These are phyloP conservation scores for Colletotrichum tamarilloi DNA, from an alignment of 2,329 filamentous ascomycete species.

Conservation along the genomic window DNA sequence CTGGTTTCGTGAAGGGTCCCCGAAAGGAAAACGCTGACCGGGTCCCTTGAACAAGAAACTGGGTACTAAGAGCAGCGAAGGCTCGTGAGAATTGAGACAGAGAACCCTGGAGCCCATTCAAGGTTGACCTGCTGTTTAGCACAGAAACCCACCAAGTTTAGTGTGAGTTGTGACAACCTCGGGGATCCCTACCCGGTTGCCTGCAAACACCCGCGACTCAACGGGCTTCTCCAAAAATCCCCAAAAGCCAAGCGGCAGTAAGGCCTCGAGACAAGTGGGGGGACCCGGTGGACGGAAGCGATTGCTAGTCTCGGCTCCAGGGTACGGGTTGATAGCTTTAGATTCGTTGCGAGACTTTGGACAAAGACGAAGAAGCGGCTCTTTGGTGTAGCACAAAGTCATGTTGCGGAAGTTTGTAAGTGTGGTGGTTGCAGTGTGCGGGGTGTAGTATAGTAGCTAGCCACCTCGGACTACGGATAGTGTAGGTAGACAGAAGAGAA, in stretches of 20 bases:
- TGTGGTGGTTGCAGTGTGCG: conserved; percentile 16
- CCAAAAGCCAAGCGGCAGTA: conserved; percentile 1
- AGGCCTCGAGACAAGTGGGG: conserved; percentile 1
- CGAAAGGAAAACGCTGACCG: neutral
- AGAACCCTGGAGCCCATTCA: conserved; percentile 1
- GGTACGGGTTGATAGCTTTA: neutral
- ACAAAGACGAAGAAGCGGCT: neutral
- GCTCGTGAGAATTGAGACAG: neutral
- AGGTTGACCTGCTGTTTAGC: conserved; percentile 20
- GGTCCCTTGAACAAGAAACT: neutral
- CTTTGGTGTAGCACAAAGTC: conserved; percentile 2
- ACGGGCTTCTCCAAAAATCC: conserved; percentile 13
- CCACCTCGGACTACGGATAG: neutral
- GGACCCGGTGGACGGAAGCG: neutral
- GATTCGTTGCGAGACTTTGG: neutral
- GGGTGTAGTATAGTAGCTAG: conserved; percentile 4
- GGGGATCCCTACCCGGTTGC: conserved; percentile 10
- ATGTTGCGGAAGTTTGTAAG: neutral
- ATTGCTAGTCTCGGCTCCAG: neutral
- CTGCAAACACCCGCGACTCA: neutral
- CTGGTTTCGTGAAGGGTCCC: neutral
- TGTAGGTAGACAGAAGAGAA: neutral
- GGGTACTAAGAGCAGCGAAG: neutral
- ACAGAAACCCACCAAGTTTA: conserved; percentile 29
- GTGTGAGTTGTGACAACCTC: conserved; percentile 31